Percentiles rank a stretch among this genome's conserved stretches.
phyloP scores from a whole-genome alignment of 1,139 yeast genomes.

The Yamadazyma atmosphaerica region DNA sequence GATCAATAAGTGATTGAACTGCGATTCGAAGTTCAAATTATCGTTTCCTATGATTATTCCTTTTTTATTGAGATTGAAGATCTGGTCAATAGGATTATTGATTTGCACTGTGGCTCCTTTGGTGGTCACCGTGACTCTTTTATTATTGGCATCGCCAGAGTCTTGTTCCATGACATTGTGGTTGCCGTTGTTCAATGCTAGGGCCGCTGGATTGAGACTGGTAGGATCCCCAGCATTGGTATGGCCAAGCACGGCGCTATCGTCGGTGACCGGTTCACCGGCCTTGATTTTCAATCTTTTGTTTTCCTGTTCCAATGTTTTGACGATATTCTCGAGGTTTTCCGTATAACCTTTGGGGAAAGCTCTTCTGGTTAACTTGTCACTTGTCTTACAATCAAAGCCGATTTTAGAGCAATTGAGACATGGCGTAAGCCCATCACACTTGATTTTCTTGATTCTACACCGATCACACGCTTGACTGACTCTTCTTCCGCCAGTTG shows the following conservation, averaged over 20 bases:
- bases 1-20: slow-evolving; percentile 47
- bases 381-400: slow-evolving; percentile 69
- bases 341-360: slow-evolving; percentile 79
- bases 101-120: slow-evolving; percentile 25
- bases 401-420: slow-evolving; percentile 63
- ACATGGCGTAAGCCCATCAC: slow-evolving; percentile 75
- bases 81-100: slow-evolving; percentile 50
- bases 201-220: neutral
- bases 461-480: slow-evolving; percentile 84
- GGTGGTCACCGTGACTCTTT: slow-evolving; percentile 6
- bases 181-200: neutral
- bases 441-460: slow-evolving; percentile 70
- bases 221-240: slow-evolving; percentile 3
- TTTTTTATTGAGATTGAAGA: slow-evolving; percentile 45
- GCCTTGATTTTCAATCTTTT: slow-evolving; percentile 18
- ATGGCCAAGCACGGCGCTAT: slow-evolving; percentile 2
- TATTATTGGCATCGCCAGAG: neutral
- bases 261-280: slow-evolving; percentile 12
- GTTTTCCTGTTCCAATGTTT: slow-evolving; percentile 61
- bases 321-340: slow-evolving; percentile 62
- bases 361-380: slow-evolving; percentile 69
- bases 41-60: slow-evolving; percentile 52
- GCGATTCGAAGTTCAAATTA: slow-evolving; percentile 49
- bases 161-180: neutral
- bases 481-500: slow-evolving; percentile 48